These are phyloP conservation scores for Nannochloris sp. DNA, from an alignment of 139 green algal genomes.

Conservation along the genomic window DNA sequence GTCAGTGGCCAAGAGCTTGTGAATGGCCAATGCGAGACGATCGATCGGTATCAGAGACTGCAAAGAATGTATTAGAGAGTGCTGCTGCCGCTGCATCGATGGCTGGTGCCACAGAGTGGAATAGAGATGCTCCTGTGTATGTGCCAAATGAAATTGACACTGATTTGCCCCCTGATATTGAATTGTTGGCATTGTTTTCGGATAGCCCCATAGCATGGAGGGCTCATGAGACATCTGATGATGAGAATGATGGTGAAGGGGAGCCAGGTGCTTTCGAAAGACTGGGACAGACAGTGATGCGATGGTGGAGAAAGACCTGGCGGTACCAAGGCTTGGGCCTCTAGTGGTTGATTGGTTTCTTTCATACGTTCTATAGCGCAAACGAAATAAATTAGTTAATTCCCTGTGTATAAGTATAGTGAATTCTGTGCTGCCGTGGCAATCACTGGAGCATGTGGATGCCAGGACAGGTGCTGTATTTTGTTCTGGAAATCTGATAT, in stretches of 20 bases:
- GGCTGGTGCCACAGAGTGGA: not conserved
- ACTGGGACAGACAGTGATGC: not conserved
- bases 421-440: constrained; percentile 83
- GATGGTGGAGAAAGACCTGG: constrained; percentile 14
- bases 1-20: not conserved
- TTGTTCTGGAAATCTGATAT: constrained; percentile 75
- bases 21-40: not conserved
- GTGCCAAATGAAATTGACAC: constrained; percentile 5
- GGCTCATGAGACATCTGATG: constrained; percentile 1
- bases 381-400: constrained; percentile 6
- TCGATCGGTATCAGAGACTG: not conserved
- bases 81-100: not conserved
- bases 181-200: constrained; percentile 20
- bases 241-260: not conserved
- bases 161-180: constrained; percentile 23
- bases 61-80: not conserved
- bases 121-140: not conserved
- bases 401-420: constrained; percentile 81
- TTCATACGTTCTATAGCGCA: not conserved
- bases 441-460: constrained; percentile 84
- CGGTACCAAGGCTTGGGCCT: constrained; percentile 24
- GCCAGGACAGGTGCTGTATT: constrained; percentile 93
- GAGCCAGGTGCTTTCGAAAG: not conserved
- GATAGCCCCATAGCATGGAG: constrained; percentile 8
- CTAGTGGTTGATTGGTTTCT: not conserved